A percentile compares a stretch with the other conserved stretches of the same genome.
Conservation (phyloP, 108 stramenopile genomes). For the Cyclotella cryptica region DNA sequence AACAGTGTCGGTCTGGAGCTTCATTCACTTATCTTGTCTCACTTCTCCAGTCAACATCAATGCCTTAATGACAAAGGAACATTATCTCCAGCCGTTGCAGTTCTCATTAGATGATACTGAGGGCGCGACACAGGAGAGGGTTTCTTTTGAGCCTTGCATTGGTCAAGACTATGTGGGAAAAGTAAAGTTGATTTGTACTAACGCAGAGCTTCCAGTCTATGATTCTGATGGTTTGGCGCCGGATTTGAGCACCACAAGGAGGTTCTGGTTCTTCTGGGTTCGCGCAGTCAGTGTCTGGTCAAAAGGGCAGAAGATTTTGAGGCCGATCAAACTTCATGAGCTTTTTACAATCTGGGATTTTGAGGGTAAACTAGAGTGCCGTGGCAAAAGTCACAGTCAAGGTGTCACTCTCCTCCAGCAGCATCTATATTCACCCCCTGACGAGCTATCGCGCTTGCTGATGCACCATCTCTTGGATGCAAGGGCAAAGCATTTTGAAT, state of each 20-base stretch:
- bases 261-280: conserved; percentile 23
- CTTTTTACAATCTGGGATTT: conserved; percentile 19
- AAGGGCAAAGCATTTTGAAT: background rate
- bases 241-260: background rate
- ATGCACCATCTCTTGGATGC: background rate
- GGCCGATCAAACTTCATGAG: background rate
- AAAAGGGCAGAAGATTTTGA: background rate
- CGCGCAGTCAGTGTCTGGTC: background rate
- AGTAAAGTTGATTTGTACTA: background rate
- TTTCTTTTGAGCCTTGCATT: conserved; percentile 6
- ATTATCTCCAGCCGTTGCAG: conserved; percentile 14
- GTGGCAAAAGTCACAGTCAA: background rate
- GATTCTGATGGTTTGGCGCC: conserved; percentile 5
- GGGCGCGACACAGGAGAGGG: background rate
- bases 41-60: background rate
- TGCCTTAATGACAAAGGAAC: conserved; percentile 5
- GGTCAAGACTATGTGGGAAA: background rate
- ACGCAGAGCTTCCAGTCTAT: background rate
- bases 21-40: background rate
- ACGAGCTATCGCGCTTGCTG: background rate
- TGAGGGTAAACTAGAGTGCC: conserved; percentile 11
- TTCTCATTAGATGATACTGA: conserved; percentile 16
- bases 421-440: conserved; percentile 1
- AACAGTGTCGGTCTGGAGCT: background rate
- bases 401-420: background rate